Evolutionary conservation across 257 asterid genomes (phyloP).

Genomic region (Penstemon davidsonii): DNA sequence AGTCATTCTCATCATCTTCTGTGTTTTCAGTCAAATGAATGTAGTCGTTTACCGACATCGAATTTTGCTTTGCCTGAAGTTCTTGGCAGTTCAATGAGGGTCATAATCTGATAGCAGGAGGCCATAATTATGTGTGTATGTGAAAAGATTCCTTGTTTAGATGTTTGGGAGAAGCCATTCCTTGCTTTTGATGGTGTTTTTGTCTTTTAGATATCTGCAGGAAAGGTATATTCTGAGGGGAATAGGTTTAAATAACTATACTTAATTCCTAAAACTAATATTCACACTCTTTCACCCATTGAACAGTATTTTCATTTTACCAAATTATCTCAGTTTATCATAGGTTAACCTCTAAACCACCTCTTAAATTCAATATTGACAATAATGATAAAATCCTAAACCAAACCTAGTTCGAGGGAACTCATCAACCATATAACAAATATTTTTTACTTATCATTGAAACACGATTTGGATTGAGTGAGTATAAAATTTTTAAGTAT

Average conservation of each 20-base stretch:
- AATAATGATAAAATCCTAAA: too few species aligned
- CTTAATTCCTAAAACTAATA: background rate
- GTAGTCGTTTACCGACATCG: slow-evolving; percentile 21
- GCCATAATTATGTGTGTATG: background rate
- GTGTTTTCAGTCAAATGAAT: slow-evolving; percentile 28
- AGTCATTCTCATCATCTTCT: slow-evolving; percentile 25
- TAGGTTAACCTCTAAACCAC: too few species aligned
- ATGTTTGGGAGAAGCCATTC: slow-evolving; percentile 40
- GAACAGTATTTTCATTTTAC: background rate
- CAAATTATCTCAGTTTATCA: too few species aligned
- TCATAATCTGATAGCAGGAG: background rate
- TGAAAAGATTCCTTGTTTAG: slow-evolving; percentile 37
- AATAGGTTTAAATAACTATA: background rate
- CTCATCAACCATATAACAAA: too few species aligned
- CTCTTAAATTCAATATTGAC: too few species aligned
- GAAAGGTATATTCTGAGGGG: slow-evolving; percentile 38
- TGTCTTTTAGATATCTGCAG: slow-evolving; percentile 20
- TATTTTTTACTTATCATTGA: too few species aligned
- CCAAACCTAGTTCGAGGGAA: too few species aligned
- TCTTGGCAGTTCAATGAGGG: slow-evolving; percentile 3
- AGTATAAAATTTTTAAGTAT: too few species aligned
- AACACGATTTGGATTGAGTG: too few species aligned
- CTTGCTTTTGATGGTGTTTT: slow-evolving; percentile 22
- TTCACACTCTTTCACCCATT: background rate
- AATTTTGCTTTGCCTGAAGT: slow-evolving; percentile 1